Percentiles rank a stretch among this genome's conserved stretches.
phyloP scores from a whole-genome alignment of 108 stramenopile genomes.

The Pseudonitzschia multiseries region DNA sequence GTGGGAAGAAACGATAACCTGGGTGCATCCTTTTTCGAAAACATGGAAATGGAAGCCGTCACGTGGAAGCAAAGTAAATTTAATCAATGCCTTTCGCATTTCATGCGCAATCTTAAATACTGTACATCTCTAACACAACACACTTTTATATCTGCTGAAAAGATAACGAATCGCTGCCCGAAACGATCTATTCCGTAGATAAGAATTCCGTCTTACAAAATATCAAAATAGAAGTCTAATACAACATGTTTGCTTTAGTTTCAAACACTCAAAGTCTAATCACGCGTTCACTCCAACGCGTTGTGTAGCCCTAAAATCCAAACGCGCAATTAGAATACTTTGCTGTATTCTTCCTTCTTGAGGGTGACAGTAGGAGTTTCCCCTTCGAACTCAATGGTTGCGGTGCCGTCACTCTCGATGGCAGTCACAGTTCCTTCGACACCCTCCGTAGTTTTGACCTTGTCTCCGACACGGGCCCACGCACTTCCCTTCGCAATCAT shows the following conservation, averaged over 20 bases:
- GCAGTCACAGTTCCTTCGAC: constrained; percentile 70
- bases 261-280: not conserved
- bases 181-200: no score
- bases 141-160: not conserved
- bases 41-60: no score
- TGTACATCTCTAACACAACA: not conserved
- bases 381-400: constrained; percentile 55
- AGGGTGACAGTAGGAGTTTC: constrained; percentile 42
- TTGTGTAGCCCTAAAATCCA: not conserved
- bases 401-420: constrained; percentile 61
- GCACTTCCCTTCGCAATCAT: constrained; percentile 89
- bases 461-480: constrained; percentile 90
- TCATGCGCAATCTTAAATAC: not conserved
- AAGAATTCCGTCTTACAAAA: no score
- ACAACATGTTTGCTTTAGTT: not conserved
- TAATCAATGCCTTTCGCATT: no score
- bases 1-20: constrained; percentile 42
- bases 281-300: not conserved
- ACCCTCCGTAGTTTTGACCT: constrained; percentile 72
- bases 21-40: not conserved
- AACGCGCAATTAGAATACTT: constrained; percentile 47
- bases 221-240: not conserved
- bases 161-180: no score
- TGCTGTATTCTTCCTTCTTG: constrained; percentile 61
- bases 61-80: no score